Conservation (phyloP, 805 yeast species). For the Suhomyces canberraensis region DNA sequence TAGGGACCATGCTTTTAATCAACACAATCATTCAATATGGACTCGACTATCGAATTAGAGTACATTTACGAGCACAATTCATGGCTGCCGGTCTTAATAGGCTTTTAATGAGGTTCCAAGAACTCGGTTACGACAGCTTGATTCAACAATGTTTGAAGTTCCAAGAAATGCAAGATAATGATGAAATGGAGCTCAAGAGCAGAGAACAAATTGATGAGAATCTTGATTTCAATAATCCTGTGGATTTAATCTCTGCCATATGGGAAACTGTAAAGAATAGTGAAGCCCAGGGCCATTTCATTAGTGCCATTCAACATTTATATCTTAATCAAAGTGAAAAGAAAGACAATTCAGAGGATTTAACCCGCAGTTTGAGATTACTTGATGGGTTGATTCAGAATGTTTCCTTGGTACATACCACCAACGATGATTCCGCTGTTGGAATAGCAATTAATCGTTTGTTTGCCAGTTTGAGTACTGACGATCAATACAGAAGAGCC, state of each 20-base stretch:
- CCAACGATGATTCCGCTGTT: constrained; percentile 50
- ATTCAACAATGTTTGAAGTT: constrained; percentile 65
- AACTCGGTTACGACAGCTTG: constrained; percentile 54
- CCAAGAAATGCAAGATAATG: constrained; percentile 53
- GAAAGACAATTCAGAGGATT: constrained; percentile 39
- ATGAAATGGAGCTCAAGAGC: constrained; percentile 44
- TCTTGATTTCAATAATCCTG: constrained; percentile 66
- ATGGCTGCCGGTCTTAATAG: constrained; percentile 22
- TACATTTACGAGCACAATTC: constrained; percentile 53
- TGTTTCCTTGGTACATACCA: constrained; percentile 50
- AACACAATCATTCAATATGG: constrained; percentile 58
- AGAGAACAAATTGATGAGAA: constrained; percentile 36
- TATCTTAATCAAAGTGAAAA: constrained; percentile 54
- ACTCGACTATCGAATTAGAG: constrained; percentile 43
- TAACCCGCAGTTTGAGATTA: constrained; percentile 55
- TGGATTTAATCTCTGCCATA: constrained; percentile 59
- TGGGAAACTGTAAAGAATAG: constrained; percentile 57
- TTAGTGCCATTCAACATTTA: constrained; percentile 65
- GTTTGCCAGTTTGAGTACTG: constrained; percentile 71
- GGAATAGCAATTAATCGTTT: constrained; percentile 75
- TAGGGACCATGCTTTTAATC: constrained; percentile 67
- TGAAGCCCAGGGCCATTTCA: constrained; percentile 55
- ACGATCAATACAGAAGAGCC: constrained; percentile 80
- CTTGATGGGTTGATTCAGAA: constrained; percentile 65
- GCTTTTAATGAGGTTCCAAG: constrained; percentile 17